A percentile compares a stretch with the other conserved stretches of the same genome.
phyloP scores from a whole-genome alignment of 2,329 filamentous ascomycete genomes.

The Penicillium sp. region DNA sequence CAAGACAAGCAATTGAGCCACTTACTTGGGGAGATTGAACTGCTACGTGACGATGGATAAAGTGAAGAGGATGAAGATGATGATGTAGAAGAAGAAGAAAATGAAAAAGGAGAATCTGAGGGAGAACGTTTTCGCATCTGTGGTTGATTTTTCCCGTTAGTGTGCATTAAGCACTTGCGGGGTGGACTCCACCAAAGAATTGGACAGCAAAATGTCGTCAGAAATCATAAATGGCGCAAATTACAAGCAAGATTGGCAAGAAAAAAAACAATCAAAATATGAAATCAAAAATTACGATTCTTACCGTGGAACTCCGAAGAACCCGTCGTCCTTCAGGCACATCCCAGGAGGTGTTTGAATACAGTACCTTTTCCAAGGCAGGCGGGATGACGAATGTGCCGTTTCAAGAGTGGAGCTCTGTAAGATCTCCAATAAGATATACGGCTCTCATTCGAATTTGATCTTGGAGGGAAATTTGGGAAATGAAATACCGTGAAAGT shows the following conservation, averaged over 20 bases:
- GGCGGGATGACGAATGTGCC: slow-evolving; percentile 12
- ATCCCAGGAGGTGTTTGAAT: not conserved
- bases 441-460: too few species aligned
- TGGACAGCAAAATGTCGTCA: not conserved
- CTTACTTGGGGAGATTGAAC: slow-evolving; percentile 20
- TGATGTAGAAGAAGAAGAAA: slow-evolving; percentile 21
- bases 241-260: not conserved
- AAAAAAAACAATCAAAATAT: not conserved
- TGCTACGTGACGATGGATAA: slow-evolving; percentile 36
- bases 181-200: slow-evolving; percentile 3
- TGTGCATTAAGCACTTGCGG: slow-evolving; percentile 12
- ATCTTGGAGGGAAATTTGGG: not conserved
- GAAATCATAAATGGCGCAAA: not conserved
- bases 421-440: not conserved
- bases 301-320: not conserved
- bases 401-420: slow-evolving; percentile 1
- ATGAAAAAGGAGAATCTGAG: slow-evolving; percentile 19
- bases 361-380: not conserved
- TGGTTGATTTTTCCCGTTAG: slow-evolving; percentile 3
- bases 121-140: slow-evolving; percentile 15
- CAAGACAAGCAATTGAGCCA: slow-evolving; percentile 5
- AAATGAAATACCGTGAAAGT: not conserved
- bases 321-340: not conserved
- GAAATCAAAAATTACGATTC: not conserved
- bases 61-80: slow-evolving; percentile 27